Base-by-base conservation (phyloP, 2,329 filamentous ascomycete species). In the Fusarium buharicum region DNA sequence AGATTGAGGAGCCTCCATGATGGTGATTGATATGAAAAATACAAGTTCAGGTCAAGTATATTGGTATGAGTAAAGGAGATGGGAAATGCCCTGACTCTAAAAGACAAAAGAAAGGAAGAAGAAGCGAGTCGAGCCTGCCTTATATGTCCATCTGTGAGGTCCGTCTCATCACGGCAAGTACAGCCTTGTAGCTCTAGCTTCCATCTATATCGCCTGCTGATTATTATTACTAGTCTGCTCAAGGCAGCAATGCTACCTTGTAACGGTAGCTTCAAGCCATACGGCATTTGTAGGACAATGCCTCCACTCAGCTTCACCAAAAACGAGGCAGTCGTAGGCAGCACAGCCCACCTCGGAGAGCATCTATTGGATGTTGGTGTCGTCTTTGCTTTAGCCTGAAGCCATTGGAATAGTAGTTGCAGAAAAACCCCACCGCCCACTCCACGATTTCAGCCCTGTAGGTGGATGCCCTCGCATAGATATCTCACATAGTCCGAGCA, bases 171-270 rank as follows among this genome's bases (percentile, higher is more conserved):
- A 24, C 22, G 22, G 22, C 27, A 28, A 13, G 27, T 13, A 4
- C 33, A 63, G 48, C 20, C 16, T 31, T 49, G 34, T 24, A 46
- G 45, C 41, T 61, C 34, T 50, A 27, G 16, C 31, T n/a, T 27
- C 22, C 22, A 24, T 24, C 6, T 24, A 24, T 8, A 34, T 13
- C 24, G 28, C 20, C 49, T 20, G 51, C 34, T 14, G n/a, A n/a
- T n/a, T n/a, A n/a, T 24, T 8, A 24, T 24, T 28, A 28, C 10
- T 28, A 28, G 22, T 24, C 22, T 24, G 22, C 22, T 28, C 37
- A 58, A 65, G 62, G 62, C 62, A 66, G 62, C 62, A 66, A 46
- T 28, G 50, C 40, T 30, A 38, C 16, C 28, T 55, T 30, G 16
- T 39, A 36, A 33, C 55, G 34, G n/a, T 17, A 16, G 13, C 47